Percentiles rank a stretch among this genome's conserved stretches.
phyloP scores from a whole-genome alignment of 106 monocot species.

The Dendrobium officinale region DNA sequence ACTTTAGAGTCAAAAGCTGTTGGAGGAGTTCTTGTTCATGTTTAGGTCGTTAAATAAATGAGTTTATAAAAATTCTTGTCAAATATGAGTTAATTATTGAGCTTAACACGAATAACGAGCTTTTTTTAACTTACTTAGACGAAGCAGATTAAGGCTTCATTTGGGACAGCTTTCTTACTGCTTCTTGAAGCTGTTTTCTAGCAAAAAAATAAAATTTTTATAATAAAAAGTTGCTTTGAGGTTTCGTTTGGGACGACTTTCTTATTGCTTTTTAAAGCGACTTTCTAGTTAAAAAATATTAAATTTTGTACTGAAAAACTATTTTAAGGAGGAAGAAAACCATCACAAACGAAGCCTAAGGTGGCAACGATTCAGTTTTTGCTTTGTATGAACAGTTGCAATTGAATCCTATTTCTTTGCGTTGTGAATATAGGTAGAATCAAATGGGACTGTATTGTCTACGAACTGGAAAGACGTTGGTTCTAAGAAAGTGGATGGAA shows the following conservation, averaged over 20 bases:
- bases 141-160: neutral
- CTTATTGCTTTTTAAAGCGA: too few relatives aligned
- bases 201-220: too few relatives aligned
- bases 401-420: neutral
- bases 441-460: conserved; percentile 73
- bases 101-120: neutral
- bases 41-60: neutral
- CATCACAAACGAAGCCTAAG: too few relatives aligned
- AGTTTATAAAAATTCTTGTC: neutral
- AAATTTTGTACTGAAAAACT: too few relatives aligned
- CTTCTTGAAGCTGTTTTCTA: too few relatives aligned
- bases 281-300: too few relatives aligned
- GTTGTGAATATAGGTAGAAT: conserved; percentile 50
- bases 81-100: neutral
- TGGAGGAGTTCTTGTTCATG: neutral
- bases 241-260: neutral
- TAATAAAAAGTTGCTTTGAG: too few relatives aligned
- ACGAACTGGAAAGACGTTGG: conserved; percentile 79
- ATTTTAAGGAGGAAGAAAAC: too few relatives aligned
- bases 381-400: neutral
- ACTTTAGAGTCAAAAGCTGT: neutral
- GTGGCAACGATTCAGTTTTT: neutral
- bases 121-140: neutral
- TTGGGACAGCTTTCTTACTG: neutral
- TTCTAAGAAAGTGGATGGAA: conserved; percentile 59